phyloP scores from a whole-genome alignment of 2,329 filamentous ascomycete genomes.

The Neofusicoccum sp. region DNA sequence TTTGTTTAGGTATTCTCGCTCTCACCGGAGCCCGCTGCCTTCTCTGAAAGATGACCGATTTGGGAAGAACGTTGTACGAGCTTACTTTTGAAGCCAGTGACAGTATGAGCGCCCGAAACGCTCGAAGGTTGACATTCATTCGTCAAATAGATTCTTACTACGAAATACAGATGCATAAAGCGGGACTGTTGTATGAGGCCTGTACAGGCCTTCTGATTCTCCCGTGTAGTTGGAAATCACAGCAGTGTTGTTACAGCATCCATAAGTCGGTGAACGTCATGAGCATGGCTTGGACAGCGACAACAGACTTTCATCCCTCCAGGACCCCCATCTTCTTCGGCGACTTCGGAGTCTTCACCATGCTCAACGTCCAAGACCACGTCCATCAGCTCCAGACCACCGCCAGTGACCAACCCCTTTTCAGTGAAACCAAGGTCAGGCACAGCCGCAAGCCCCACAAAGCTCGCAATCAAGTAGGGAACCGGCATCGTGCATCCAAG shows the following conservation, averaged over 20 bases:
- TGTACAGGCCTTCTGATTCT: no score
- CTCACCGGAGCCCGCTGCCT: no score
- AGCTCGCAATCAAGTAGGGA: neutral
- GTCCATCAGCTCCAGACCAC: neutral
- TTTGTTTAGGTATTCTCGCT: no score
- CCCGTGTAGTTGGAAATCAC: neutral
- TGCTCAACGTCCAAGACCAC: neutral
- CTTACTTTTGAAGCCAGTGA: no score
- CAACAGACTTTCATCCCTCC: neutral
- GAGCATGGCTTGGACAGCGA: constrained; percentile 3
- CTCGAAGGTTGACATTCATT: no score
- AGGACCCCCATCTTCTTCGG: neutral
- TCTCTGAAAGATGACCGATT: no score
- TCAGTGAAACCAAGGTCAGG: neutral
- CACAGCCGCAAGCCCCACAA: neutral
- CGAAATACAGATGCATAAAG: no score
- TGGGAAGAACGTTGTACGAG: no score
- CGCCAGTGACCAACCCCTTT: neutral
- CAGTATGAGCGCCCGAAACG: no score
- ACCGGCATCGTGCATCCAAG: neutral
- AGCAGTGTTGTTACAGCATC: neutral
- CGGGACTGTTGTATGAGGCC: no score
- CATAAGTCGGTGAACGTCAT: neutral
- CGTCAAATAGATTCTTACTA: no score
- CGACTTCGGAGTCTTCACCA: neutral